Evolutionary conservation across 73 alveolate genomes (phyloP).

Genomic region (Paramecium sonneborni): DNA sequence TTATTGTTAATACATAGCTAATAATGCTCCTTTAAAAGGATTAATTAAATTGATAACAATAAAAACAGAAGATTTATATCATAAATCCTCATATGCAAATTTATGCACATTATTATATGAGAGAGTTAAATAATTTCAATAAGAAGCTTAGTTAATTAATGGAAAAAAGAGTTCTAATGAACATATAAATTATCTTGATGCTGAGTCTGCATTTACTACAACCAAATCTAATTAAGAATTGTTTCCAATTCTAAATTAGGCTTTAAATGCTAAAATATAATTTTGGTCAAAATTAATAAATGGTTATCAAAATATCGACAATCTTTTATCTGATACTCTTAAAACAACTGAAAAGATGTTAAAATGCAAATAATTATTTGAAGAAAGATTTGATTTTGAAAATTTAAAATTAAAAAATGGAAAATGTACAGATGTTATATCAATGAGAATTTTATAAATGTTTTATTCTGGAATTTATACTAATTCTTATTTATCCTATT

Average conservation of each 20-base stretch:
- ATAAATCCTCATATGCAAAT: neutral
- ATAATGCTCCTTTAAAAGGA: slow-evolving; percentile 5
- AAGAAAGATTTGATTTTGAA: neutral
- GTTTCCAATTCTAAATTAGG: neutral
- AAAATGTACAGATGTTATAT: neutral
- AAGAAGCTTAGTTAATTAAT: neutral
- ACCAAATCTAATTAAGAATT: neutral
- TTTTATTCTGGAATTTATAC: neutral
- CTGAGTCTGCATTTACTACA: neutral
- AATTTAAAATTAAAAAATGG: neutral
- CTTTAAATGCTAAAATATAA: neutral
- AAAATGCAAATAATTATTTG: neutral
- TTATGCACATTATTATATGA: neutral
- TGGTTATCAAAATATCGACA: neutral
- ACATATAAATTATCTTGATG: neutral
- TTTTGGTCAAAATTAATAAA: neutral
- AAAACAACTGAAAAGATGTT: neutral
- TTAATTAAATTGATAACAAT: neutral
- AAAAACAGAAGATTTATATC: neutral
- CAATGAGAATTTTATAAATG: neutral
- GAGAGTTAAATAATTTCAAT: neutral
- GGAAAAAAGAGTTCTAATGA: neutral
- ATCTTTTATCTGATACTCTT: neutral
- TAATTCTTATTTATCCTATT: neutral
- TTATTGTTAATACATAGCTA: neutral